Evolutionary conservation across 768 basidiomycete genomes (phyloP), one percentile per base, ranked within the genome.

Genomic region (Kwoniella mangroviensis): DNA sequence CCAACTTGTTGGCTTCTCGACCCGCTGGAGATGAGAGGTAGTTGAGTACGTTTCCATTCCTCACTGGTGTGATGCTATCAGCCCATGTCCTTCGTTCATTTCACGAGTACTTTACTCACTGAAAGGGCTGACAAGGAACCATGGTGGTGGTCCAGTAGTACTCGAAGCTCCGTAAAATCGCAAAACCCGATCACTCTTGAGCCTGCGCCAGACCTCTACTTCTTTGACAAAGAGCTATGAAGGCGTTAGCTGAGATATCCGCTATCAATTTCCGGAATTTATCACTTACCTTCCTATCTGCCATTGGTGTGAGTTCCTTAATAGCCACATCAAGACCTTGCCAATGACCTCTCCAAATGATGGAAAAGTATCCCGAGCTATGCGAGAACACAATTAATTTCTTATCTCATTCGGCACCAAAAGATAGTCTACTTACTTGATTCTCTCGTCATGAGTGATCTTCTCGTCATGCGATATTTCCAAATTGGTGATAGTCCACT

Each of bases 91-190:
- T 49, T 13, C 12, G 54, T 1, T 24, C 1, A 45, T 66, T 41
- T 24, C 7, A 11, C 7, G 24, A 2, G 52, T 26, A 10, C 6
- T 26, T 43, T 9, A 17, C 76, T 73, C 42, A 78, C 76, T 86
- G 79, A 90, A 92, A 45, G 90, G 90, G 75, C 89, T 89, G 58
- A 94, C 91, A 61, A 91, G 87, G 84, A 91, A 92, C 88, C 89
- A 92, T 13, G 91, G 91, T 13, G 88, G 88, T 52, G 90, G 88
- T 24, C 88, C 88, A 9, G 85, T 85, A 0, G 90, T 86, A 74
- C 89, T 90, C 28, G 90, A 91, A 12, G 93, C 93, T 0, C 92
- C 93, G 71, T 88, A 89, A 26, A 94, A 85, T 72, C 88, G 86
- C 54, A 93, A 84, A 3, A 94, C 89, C 73, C 91, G 88, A 12